Conservation (phyloP, 1,139 yeast species). For the Taiozyma sp. region DNA sequence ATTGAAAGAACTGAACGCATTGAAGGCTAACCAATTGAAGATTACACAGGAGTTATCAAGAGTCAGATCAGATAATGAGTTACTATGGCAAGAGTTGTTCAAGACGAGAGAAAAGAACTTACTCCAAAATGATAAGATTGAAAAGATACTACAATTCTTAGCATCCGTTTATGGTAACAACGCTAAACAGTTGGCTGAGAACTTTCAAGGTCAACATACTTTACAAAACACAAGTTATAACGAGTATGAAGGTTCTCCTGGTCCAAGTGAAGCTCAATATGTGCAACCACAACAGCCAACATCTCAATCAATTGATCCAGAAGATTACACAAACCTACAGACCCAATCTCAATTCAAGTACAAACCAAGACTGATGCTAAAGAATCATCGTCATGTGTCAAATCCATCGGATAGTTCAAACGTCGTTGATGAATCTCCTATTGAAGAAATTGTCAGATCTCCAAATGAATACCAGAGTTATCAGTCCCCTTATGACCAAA, state of each 20-base stretch:
- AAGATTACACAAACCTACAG: not conserved
- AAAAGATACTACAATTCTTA: slow-evolving; percentile 79
- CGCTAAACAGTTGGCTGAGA: slow-evolving; percentile 16
- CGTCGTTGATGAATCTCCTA: slow-evolving; percentile 12
- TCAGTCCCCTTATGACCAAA: not conserved
- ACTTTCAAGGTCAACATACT: not conserved
- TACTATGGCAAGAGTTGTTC: slow-evolving; percentile 87
- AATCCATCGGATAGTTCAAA: slow-evolving; percentile 4
- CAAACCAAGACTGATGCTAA: slow-evolving; percentile 27
- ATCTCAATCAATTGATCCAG: not conserved
- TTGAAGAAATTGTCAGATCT: slow-evolving; percentile 17
- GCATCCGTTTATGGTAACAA: slow-evolving; percentile 72
- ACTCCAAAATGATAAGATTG: slow-evolving; percentile 82
- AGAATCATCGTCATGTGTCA: slow-evolving; percentile 26
- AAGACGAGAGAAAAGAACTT: slow-evolving; percentile 81
- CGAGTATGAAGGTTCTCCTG: not conserved
- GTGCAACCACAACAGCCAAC: not conserved
- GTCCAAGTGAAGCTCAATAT: not conserved
- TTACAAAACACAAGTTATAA: not conserved
- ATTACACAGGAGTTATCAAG: slow-evolving; percentile 82
- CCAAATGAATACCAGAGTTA: not conserved
- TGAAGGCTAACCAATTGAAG: slow-evolving; percentile 73
- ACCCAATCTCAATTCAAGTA: not conserved
- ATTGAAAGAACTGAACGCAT: slow-evolving; percentile 67
- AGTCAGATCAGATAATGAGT: slow-evolving; percentile 80